Conservation (phyloP, 805 yeast genomes). For the Candida insectorum region DNA sequence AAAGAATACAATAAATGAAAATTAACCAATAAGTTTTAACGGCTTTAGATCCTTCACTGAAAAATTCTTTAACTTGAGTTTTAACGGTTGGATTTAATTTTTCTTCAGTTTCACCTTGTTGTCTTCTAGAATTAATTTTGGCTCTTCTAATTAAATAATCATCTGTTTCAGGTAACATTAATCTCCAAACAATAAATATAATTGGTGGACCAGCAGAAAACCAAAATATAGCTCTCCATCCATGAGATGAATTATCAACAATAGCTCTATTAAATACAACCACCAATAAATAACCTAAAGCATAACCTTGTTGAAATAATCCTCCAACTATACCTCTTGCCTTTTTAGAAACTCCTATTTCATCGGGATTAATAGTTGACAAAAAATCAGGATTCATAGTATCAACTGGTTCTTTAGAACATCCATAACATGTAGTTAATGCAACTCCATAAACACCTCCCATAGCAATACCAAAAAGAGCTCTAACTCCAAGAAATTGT, state of each 20-base stretch:
- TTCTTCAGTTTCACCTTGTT: constrained; percentile 6
- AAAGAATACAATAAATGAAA: constrained; percentile 52
- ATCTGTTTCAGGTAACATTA: constrained; percentile 42
- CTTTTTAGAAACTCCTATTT: constrained; percentile 28
- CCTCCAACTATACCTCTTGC: constrained; percentile 63
- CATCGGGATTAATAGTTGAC: constrained; percentile 8
- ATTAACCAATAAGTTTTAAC: constrained; percentile 56
- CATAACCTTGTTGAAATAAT: constrained; percentile 77
- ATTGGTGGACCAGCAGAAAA: constrained; percentile 59
- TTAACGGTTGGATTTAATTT: constrained; percentile 25
- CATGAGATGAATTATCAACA: constrained; percentile 31
- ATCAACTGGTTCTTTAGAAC: constrained; percentile 6
- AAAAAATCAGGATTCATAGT: constrained; percentile 6
- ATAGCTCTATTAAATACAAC: constrained; percentile 65
- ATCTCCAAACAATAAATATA: constrained; percentile 30
- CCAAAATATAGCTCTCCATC: constrained; percentile 69
- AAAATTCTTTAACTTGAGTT: constrained; percentile 3
- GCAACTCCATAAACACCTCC: constrained; percentile 58
- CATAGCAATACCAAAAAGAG: constrained; percentile 56
- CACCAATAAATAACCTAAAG: constrained; percentile 64
- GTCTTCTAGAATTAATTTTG: constrained; percentile 9
- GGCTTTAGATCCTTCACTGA: constrained; percentile 8
- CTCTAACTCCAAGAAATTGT: constrained; percentile 61
- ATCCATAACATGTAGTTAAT: constrained; percentile 40
- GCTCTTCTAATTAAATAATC: constrained; percentile 43